Base-by-base conservation (phyloP, 2,329 filamentous ascomycete genomes). In the Aschersonia sp. region DNA sequence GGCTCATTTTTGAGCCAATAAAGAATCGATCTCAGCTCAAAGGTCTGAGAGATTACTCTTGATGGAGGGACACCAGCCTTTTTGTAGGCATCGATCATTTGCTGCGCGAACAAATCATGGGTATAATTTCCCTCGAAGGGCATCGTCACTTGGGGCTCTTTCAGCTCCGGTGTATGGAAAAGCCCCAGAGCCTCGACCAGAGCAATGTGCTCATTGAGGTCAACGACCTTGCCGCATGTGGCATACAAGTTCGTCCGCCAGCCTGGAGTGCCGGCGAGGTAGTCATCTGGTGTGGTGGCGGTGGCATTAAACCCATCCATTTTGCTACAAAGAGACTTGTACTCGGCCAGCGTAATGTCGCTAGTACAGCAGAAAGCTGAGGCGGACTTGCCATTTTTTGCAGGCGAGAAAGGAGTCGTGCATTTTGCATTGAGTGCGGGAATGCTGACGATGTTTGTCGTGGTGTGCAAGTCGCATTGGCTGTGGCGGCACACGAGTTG, bases 141-240 rank as follows among this genome's bases (percentile, higher is more conserved):
- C 81, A 86, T 85, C n/a, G 69, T 58, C n/a, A 85, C 76, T 53
- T 75, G 67, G 37, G 77, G 81, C 0, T 75, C 76, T 68, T 86
- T 86, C 32, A 84, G 70, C 63, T 84, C 81, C 5, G 78, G 74
- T 0, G 77, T 81, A 62, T 81, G 84, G 53, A 77, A 72, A 8
- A 82, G 67, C 39, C 76, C 79, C 41, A 77, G 67, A 2, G 62
- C 60, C 53, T 83, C 68, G 45, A 79, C 72, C 40, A 82, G 61
- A 35, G 67, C 62, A 55, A 86, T 81, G 62, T 77, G 81, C 52
- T 81, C 75, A 53, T 76, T 69, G 53, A 81, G 73, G 0, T 72
- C 73, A 58, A 81, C 64, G 31, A 81, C 59, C n/a, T 74, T 78
- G 48, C 71, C 77, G 66, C 82, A 85, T 2, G 71, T 73, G 46